These are phyloP conservation scores for Vitis riparia DNA, from an alignment of 164 flowering plant genomes.

Conservation along the genomic window DNA sequence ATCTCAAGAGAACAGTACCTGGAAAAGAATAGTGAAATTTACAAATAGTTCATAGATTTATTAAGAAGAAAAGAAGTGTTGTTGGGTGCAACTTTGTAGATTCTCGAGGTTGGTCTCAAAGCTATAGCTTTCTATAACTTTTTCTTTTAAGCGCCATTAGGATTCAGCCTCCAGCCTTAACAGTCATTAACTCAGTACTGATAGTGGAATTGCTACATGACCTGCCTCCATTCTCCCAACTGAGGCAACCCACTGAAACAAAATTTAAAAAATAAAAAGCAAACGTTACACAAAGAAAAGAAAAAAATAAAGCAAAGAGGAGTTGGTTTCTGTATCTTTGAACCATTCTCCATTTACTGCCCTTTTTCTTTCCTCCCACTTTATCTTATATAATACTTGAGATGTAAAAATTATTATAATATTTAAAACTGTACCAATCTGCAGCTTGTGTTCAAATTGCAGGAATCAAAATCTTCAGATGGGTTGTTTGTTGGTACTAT, in stretches of 20 bases:
- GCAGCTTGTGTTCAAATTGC: too few relatives aligned
- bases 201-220: too few relatives aligned
- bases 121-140: slow-evolving; percentile 18
- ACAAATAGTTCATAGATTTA: background rate
- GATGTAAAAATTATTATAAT: too few relatives aligned
- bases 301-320: slow-evolving; percentile 10
- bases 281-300: background rate
- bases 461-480: too few relatives aligned
- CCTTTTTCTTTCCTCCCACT: background rate
- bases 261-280: too few relatives aligned
- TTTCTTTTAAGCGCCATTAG: slow-evolving; percentile 7
- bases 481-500: too few relatives aligned
- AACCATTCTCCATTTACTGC: background rate
- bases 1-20: slow-evolving; percentile 4
- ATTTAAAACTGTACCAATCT: too few relatives aligned
- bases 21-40: slow-evolving; percentile 1
- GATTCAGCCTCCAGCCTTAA: background rate
- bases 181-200: background rate
- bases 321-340: slow-evolving; percentile 1
- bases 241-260: too few relatives aligned
- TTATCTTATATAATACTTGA: too few relatives aligned
- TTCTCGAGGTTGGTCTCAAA: slow-evolving; percentile 43
- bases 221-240: too few relatives aligned
- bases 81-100: slow-evolving; percentile 23
- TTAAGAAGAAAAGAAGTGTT: slow-evolving; percentile 2